Evolutionary conservation across 2,329 filamentous ascomycete genomes (phyloP).

Genomic region (Cladophialophora psammophila): DNA sequence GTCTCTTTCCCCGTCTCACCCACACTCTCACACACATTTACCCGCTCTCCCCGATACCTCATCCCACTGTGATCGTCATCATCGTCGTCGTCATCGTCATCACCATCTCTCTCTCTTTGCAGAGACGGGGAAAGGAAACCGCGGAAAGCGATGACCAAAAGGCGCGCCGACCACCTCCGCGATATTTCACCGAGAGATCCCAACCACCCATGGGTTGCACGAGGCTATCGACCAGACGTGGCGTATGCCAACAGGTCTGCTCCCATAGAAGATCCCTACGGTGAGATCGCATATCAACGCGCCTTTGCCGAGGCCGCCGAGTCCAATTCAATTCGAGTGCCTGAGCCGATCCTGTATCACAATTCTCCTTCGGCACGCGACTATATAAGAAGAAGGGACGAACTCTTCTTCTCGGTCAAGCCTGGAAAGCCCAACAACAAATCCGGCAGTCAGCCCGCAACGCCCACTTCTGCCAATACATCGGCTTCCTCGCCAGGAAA

Average conservation of each 20-base stretch:
- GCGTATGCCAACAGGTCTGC: constrained; percentile 18
- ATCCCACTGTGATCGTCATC: neutral
- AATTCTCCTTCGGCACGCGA: constrained; percentile 36
- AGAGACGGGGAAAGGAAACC: constrained; percentile 1
- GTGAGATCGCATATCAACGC: constrained; percentile 39
- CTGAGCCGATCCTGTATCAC: constrained; percentile 36
- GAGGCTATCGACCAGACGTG: constrained; percentile 35
- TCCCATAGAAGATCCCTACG: constrained; percentile 34
- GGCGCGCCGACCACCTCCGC: constrained; percentile 11
- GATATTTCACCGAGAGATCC: constrained; percentile 14
- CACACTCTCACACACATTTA: neutral
- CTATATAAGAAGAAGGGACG: constrained; percentile 30
- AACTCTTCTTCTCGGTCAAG: constrained; percentile 25
- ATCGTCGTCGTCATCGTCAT: constrained; percentile 6
- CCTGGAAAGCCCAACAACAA: neutral
- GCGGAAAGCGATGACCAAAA: constrained; percentile 24
- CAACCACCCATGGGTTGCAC: constrained; percentile 28
- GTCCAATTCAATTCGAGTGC: constrained; percentile 26
- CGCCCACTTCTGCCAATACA: constrained; percentile 6
- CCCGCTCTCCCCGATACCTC: neutral
- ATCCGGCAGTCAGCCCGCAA: constrained; percentile 5
- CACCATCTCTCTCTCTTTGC: neutral
- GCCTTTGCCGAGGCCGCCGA: constrained; percentile 30
- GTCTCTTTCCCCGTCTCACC: constrained; percentile 3
- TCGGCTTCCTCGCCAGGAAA: constrained; percentile 16